phyloP scores from a whole-genome alignment of 2,329 filamentous ascomycete genomes.

The Tolypocladium pustulatum region DNA sequence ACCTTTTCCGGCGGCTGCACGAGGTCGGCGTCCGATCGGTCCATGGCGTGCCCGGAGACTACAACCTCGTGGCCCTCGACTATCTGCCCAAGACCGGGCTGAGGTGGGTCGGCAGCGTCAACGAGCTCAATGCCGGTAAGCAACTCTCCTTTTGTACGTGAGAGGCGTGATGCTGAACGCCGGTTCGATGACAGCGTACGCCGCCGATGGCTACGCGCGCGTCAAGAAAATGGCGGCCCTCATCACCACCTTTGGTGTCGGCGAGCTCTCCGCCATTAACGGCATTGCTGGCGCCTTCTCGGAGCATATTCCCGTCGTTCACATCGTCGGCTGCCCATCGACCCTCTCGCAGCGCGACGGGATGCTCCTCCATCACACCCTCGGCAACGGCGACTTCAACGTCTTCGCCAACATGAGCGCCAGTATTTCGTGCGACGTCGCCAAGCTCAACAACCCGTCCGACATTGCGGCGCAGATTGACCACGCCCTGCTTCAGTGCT shows the following conservation, averaged over 20 bases:
- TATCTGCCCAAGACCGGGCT: slow-evolving; percentile 49
- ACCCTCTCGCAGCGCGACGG: slow-evolving; percentile 35
- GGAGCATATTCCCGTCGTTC: slow-evolving; percentile 61
- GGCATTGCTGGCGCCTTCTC: slow-evolving; percentile 65
- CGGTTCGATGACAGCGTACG: slow-evolving; percentile 43
- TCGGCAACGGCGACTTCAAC: slow-evolving; percentile 70
- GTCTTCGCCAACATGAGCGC: slow-evolving; percentile 73
- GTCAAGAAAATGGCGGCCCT: slow-evolving; percentile 61
- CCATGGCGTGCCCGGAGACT: slow-evolving; percentile 63
- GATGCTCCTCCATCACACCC: slow-evolving; percentile 54
- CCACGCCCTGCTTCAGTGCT: slow-evolving; percentile 64
- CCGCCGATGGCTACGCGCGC: slow-evolving; percentile 70
- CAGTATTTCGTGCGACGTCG: slow-evolving; percentile 59
- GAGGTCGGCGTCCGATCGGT: slow-evolving; percentile 55
- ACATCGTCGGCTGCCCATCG: slow-evolving; percentile 49
- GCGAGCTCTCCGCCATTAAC: slow-evolving; percentile 63
- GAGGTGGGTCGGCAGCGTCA: slow-evolving; percentile 58
- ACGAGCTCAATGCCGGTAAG: slow-evolving; percentile 62
- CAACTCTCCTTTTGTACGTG: background rate
- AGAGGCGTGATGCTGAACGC: slow-evolving; percentile 7
- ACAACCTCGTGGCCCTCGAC: slow-evolving; percentile 60
- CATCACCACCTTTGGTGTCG: slow-evolving; percentile 68
- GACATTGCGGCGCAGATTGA: slow-evolving; percentile 71
- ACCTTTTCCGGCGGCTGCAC: slow-evolving; percentile 54
- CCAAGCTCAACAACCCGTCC: slow-evolving; percentile 57